Base-by-base conservation (phyloP, 1,139 yeast species). In the Sugiyamaella grinbergsii region DNA sequence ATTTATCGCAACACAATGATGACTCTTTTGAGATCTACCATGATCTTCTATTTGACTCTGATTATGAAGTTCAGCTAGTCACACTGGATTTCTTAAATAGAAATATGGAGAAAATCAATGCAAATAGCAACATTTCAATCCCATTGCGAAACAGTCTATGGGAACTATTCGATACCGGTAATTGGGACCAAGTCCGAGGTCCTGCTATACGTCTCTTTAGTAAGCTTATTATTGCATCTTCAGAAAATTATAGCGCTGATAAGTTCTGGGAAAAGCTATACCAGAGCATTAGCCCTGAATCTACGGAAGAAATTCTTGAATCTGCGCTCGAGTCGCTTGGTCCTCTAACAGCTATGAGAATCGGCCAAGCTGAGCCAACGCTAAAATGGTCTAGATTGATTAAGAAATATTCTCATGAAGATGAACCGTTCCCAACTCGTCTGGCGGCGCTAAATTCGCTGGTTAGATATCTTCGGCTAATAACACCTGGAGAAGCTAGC, bases 311-410 rank as follows among this genome's bases (percentile, higher is more conserved):
- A 40, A 69, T 80, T 8, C 71, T 69, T 48, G 69, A 77, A 24
- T 70, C 78, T 2, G 72, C 80, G 0, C 61, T 82, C 18, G 80
- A 79, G 58, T 70, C 78, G 0, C 60, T 81, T 11, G 85, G 86
- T 0, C 66, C 75, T 0, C 65, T 76, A 37, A 64, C 71, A 16
- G 72, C 70, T 6, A 39, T 33, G 0, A 53, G 54, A 3, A 59
- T 60, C 5, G 28, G 37, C 18, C 3, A n/a, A 24, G 7, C 42
- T n/a, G 45, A 5, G 29, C 49, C 2, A 18, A 28, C 28, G 64
- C 62, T 37, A 49, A 57, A 51, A 11, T 77, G 80, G 74, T 54
- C 72, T 38, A 28, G 49, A 0, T 54, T 70, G 6, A 61, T 78
- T 1, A 40, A 56, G 5, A 38, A 54, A 16, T 71, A 70, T 56